Evolutionary conservation across 1,284 basidiomycete genomes (phyloP).

Genomic region (Pseudomicrostroma phylloplanum): DNA sequence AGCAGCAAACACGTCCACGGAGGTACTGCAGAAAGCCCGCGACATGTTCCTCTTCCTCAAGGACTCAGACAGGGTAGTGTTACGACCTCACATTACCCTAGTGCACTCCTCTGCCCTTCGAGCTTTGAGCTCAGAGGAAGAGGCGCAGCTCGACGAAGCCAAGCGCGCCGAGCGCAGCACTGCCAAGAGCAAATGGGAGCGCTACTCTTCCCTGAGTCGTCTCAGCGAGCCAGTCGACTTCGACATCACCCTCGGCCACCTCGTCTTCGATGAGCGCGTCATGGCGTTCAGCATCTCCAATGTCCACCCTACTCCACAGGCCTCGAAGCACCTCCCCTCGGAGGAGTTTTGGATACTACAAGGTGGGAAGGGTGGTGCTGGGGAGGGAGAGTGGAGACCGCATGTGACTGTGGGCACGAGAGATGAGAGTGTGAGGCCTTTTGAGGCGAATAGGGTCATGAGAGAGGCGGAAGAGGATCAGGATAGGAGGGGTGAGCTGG

Average conservation of each 20-base stretch:
- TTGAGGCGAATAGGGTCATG: conserved; percentile 67
- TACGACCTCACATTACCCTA: conserved; percentile 74
- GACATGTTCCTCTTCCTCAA: conserved; percentile 29
- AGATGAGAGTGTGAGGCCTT: conserved; percentile 58
- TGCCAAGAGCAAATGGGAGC: conserved; percentile 4
- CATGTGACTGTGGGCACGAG: conserved; percentile 86
- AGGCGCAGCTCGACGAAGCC: neutral
- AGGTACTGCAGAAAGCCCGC: neutral
- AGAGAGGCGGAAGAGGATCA: conserved; percentile 10
- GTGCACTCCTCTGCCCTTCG: conserved; percentile 58
- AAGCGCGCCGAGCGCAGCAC: neutral
- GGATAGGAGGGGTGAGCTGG: neutral
- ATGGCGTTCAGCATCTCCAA: conserved; percentile 59
- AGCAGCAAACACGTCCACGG: neutral
- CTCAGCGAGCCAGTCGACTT: conserved; percentile 57
- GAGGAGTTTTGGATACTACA: conserved; percentile 9
- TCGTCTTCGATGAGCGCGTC: conserved; percentile 71
- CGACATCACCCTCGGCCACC: conserved; percentile 56
- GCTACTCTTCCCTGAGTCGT: conserved; percentile 9
- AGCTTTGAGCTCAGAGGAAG: conserved; percentile 25
- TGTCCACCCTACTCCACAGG: neutral
- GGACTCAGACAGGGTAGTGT: conserved; percentile 56
- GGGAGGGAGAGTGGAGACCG: conserved; percentile 51
- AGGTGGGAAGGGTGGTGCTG: conserved; percentile 10
- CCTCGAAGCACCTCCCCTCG: neutral